These are phyloP conservation scores for Austroboletus niveus DNA, from an alignment of 1,284 basidiomycete species.

Conservation along the genomic window DNA sequence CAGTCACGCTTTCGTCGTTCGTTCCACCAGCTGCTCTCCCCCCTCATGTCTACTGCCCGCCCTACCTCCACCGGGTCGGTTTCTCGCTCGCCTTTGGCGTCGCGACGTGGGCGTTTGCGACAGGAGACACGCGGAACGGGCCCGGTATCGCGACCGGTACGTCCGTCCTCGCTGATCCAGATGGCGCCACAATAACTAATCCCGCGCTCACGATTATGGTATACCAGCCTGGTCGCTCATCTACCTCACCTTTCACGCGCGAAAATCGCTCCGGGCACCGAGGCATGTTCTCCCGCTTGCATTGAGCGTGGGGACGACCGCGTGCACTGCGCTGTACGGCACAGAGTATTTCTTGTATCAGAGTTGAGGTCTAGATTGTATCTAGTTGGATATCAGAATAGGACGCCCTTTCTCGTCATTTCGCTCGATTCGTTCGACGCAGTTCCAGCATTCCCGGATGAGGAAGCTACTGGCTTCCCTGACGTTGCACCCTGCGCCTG, in stretches of 20 bases:
- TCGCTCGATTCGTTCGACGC: neutral
- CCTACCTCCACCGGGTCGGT: slow-evolving; percentile 41
- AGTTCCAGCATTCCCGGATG: neutral
- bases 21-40: slow-evolving; percentile 33
- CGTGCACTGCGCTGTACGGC: slow-evolving; percentile 41
- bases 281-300: slow-evolving; percentile 35
- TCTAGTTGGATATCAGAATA: too few relatives aligned
- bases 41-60: slow-evolving; percentile 34
- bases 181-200: too few relatives aligned
- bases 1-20: slow-evolving; percentile 40
- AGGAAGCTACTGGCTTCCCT: neutral
- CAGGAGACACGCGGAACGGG: slow-evolving; percentile 44
- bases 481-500: too few relatives aligned
- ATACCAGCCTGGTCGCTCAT: slow-evolving; percentile 45
- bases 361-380: slow-evolving; percentile 11
- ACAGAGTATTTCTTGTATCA: slow-evolving; percentile 44
- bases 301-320: slow-evolving; percentile 35
- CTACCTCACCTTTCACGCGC: slow-evolving; percentile 42
- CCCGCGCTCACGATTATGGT: too few relatives aligned
- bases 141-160: slow-evolving; percentile 45
- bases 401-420: neutral
- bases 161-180: neutral
- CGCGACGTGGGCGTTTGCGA: slow-evolving; percentile 41
- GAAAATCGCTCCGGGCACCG: slow-evolving; percentile 34
- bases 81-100: slow-evolving; percentile 47